These are phyloP conservation scores for Xylariaceae sp. DNA, from an alignment of 2,329 filamentous ascomycete genomes.

Conservation along the genomic window DNA sequence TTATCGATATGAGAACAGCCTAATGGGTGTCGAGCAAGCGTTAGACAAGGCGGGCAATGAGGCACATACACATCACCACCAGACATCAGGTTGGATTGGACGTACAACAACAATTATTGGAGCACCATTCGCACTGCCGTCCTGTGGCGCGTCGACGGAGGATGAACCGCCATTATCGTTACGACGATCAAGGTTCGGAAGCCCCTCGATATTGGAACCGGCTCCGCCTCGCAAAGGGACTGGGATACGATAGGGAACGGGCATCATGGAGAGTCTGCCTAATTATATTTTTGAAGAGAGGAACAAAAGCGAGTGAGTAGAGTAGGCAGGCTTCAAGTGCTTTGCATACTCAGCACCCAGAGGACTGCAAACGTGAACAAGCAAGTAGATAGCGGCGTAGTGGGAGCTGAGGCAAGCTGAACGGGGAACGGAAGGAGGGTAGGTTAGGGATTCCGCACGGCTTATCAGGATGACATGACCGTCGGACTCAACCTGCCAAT, in stretches of 20 bases:
- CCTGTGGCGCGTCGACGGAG: neutral
- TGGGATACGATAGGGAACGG: conserved; percentile 23
- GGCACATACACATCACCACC: neutral
- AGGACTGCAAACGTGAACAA: neutral
- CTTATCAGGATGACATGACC: conserved; percentile 1
- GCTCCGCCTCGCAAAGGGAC: conserved; percentile 14
- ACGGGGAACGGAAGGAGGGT: too few relatives aligned
- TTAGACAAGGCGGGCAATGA: conserved; percentile 4
- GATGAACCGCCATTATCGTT: neutral
- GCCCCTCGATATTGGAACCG: conserved; percentile 5
- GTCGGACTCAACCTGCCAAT: conserved; percentile 6
- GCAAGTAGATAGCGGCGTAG: neutral
- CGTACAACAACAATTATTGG: conserved; percentile 12
- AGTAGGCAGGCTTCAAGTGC: neutral
- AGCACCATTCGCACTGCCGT: neutral
- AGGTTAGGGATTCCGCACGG: neutral
- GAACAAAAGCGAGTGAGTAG: conserved; percentile 21
- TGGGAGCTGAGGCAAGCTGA: conserved; percentile 7
- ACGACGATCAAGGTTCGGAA: conserved; percentile 2
- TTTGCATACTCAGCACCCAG: neutral
- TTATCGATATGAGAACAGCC: conserved; percentile 21
- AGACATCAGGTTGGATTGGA: neutral
- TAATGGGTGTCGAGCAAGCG: conserved; percentile 3
- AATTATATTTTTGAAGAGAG: neutral
- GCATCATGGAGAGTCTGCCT: too few relatives aligned